A percentile compares a stretch with the other conserved stretches of the same genome.
Evolutionary conservation across 768 basidiomycete genomes (phyloP).

Genomic region (Mycena latifolia): DNA sequence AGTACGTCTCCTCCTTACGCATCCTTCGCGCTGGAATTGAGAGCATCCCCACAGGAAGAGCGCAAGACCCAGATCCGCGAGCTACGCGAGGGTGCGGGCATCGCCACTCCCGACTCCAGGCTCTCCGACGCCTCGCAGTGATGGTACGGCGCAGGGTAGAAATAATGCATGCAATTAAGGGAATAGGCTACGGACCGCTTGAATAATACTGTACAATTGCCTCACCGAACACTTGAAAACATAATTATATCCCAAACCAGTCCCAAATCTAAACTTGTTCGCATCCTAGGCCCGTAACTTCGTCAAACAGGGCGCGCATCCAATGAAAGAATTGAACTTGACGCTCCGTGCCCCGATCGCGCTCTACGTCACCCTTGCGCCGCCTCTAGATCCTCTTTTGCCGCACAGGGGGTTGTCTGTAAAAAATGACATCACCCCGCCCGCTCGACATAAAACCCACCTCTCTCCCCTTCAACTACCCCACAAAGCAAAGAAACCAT

Average conservation of each 20-base stretch:
- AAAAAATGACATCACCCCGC: slow-evolving; percentile 1
- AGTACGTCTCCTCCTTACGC: not conserved
- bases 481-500: not conserved
- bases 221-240: no score
- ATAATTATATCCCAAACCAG: no score
- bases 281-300: no score
- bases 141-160: not conserved
- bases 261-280: no score
- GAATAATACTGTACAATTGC: no score
- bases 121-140: slow-evolving; percentile 23
- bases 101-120: slow-evolving; percentile 29
- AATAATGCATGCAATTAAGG: no score
- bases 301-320: no score
- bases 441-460: not conserved
- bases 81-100: slow-evolving; percentile 26
- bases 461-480: not conserved
- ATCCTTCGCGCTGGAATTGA: not conserved
- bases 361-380: no score
- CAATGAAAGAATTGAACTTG: no score
- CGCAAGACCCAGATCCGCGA: slow-evolving; percentile 24
- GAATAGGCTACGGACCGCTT: not conserved
- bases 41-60: slow-evolving; percentile 16
- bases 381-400: no score
- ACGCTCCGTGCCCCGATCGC: no score
- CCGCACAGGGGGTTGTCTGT: not conserved